Evolutionary conservation across 345 rosid genomes (phyloP), one percentile per base, ranked within the genome.

Genomic region (Iberis pinnata): DNA sequence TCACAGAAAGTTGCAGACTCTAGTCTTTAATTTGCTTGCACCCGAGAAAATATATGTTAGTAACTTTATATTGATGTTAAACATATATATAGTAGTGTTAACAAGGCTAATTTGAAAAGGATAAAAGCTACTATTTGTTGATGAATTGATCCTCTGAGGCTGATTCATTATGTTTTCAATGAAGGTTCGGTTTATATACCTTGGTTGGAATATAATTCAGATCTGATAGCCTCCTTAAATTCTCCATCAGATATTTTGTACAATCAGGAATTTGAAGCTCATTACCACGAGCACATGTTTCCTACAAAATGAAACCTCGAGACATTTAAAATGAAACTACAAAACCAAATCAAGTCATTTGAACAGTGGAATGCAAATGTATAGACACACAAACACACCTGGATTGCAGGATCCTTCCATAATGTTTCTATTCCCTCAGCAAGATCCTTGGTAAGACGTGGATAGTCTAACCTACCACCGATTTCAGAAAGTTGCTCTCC

Each of bases 261-360:
- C 97, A 93, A 58, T 93, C 99, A 3, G 99, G 99, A 72, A 93
- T 84, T 75, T 88, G 97, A 70, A 93, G 82, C 73, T 84, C 89
- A 58, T 73, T 77, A 54, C 90, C 89, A 60, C 86, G 84, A 61
- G 76, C 65, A 64, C 78, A 84, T 20, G 97, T 83, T 76, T 93
- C 90, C 99, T 93, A 68, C 64, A 68, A 65, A 57, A 27, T 20
- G 37, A 40, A 45, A 45, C 16, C 38, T 44, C 2, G 1, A 18
- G 56, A 10, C 35, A 35, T 29, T 59, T 11, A 22, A n/a, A 18
- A 57, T 2, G 7, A 50, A 20, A 22, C 10, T 44, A 20, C 9
- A 35, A 26, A 26, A 60, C n/a, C 32, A 15, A 2, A 51, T 8
- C 22, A 26, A 35, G 17, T 26, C 45, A 48, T 41, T 7, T 14